Percentiles rank a stretch among this genome's conserved stretches.
phyloP scores from a whole-genome alignment of 306 rosid genomes.

The Pyrus betulifolia region DNA sequence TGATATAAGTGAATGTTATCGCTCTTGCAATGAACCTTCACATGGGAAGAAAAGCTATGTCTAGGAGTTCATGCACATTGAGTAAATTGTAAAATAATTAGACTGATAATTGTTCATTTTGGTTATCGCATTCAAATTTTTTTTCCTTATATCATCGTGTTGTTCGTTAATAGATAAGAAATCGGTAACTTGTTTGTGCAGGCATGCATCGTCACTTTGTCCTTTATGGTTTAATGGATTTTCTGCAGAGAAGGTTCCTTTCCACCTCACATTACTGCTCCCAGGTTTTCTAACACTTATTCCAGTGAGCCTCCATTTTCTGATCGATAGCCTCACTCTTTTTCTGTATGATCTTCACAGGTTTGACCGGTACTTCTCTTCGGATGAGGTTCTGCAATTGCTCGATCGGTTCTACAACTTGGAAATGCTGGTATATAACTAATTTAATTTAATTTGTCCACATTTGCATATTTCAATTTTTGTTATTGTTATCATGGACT shows the following conservation, averaged over 20 bases:
- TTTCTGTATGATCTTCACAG: slow-evolving; percentile 34
- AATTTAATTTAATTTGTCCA: neutral
- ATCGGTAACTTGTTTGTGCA: slow-evolving; percentile 21
- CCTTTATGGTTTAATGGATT: slow-evolving; percentile 88
- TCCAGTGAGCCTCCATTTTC: neutral
- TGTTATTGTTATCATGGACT: neutral
- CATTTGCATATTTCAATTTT: neutral
- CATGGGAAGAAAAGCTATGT: neutral
- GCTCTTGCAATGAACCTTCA: neutral
- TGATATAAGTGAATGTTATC: too few species aligned
- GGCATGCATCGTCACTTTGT: slow-evolving; percentile 95
- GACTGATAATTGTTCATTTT: too few species aligned
- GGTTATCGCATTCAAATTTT: neutral
- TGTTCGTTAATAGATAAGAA: neutral
- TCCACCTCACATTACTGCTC: slow-evolving; percentile 13
- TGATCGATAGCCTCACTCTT: neutral
- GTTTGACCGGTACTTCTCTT: slow-evolving; percentile 68
- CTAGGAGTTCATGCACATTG: neutral
- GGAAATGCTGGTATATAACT: slow-evolving; percentile 72
- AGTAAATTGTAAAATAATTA: too few species aligned
- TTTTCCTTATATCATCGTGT: slow-evolving; percentile 6
- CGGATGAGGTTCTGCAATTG: slow-evolving; percentile 88
- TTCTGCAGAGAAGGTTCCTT: slow-evolving; percentile 66
- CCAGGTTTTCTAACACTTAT: neutral
- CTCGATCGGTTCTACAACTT: slow-evolving; percentile 90